A percentile compares a stretch with the other conserved stretches of the same genome.
Evolutionary conservation across 192 early-diverging fungal genomes (phyloP).

Genomic region (Spizellomyces punctatus): DNA sequence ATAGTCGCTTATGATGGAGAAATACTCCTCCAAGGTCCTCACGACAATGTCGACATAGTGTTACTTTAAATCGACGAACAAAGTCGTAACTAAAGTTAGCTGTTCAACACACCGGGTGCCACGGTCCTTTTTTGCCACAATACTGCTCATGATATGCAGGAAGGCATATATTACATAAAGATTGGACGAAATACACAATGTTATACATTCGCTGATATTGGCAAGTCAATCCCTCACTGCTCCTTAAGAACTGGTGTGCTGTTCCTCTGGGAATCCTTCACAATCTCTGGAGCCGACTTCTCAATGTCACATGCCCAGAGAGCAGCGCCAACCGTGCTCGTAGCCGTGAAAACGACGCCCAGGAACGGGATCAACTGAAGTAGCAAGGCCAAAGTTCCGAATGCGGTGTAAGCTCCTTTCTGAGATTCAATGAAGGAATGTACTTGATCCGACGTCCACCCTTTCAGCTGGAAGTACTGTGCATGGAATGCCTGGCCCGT

Average conservation of each 20-base stretch:
- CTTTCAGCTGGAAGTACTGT: conserved; percentile 31
- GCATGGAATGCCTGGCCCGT: conserved; percentile 20
- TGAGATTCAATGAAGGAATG: conserved; percentile 11
- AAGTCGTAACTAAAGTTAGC: no score
- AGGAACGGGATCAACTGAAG: conserved; percentile 66
- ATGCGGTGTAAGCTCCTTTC: conserved; percentile 24
- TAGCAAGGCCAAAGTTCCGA: conserved; percentile 53
- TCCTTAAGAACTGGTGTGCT: no score
- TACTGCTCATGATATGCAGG: no score
- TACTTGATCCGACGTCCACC: conserved; percentile 13
- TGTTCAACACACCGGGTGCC: no score
- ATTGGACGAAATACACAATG: no score
- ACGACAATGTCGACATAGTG: conserved; percentile 45
- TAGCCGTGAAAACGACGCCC: conserved; percentile 67
- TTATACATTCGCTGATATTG: no score
- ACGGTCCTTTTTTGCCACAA: no score
- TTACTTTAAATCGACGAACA: conserved; percentile 24
- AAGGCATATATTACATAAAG: no score
- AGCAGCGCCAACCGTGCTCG: conserved; percentile 69
- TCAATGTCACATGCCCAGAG: conserved; percentile 66
- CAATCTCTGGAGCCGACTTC: neutral
- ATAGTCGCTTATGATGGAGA: conserved; percentile 40
- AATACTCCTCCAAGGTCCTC: conserved; percentile 43
- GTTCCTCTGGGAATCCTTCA: no score
- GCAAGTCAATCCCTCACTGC: no score